These are phyloP conservation scores for Lablab purpureus DNA, from an alignment of 306 rosid genomes.

Conservation along the genomic window DNA sequence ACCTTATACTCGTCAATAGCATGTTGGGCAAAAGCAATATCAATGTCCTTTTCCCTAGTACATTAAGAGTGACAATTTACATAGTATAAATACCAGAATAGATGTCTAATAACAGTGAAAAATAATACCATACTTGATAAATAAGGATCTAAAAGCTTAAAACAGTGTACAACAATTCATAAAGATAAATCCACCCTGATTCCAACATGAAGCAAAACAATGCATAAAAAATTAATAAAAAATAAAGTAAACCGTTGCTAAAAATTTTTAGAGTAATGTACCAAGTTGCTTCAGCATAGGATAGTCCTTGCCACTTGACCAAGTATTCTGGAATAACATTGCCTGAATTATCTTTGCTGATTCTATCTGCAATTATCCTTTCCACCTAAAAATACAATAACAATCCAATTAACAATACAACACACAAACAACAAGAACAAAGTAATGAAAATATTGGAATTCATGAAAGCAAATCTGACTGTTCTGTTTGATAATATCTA, in stretches of 20 bases:
- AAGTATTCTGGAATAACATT: slow-evolving; percentile 88
- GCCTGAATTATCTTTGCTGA: slow-evolving; percentile 77
- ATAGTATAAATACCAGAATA: slow-evolving; percentile 28
- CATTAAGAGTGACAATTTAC: slow-evolving; percentile 45
- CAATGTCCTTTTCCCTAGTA: slow-evolving; percentile 95
- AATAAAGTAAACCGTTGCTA: slow-evolving; percentile 26
- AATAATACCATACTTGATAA: background rate
- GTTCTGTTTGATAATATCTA: slow-evolving; percentile 96
- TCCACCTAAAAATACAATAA: slow-evolving; percentile 70
- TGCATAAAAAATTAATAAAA: slow-evolving; percentile 17
- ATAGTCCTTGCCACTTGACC: slow-evolving; percentile 99
- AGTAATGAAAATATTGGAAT: slow-evolving; percentile 23
- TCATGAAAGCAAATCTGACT: slow-evolving; percentile 79
- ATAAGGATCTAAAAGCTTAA: slow-evolving; percentile 31
- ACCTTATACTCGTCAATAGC: slow-evolving; percentile 97
- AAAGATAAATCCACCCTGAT: slow-evolving; percentile 32
- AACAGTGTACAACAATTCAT: slow-evolving; percentile 10
- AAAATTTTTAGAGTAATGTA: slow-evolving; percentile 48
- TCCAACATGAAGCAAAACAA: slow-evolving; percentile 18
- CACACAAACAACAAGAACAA: slow-evolving; percentile 9
- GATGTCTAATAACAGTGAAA: background rate
- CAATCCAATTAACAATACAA: slow-evolving; percentile 36
- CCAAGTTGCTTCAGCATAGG: slow-evolving; percentile 99
- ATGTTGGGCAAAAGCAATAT: slow-evolving; percentile 93
- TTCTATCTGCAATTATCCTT: slow-evolving; percentile 90